Conservation (phyloP, 108 stramenopile genomes). For the Bacterosira constricta region DNA sequence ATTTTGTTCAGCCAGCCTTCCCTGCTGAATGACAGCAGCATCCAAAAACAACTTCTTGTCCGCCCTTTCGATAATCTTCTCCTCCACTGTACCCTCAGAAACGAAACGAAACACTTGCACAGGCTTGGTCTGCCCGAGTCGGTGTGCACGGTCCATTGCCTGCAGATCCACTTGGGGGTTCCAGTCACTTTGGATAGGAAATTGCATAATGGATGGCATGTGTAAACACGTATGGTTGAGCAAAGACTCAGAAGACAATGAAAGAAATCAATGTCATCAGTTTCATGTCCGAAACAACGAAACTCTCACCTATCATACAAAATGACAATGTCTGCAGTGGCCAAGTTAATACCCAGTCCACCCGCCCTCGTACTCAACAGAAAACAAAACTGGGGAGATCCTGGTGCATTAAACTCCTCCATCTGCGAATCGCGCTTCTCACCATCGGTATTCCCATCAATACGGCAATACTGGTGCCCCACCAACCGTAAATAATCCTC, state of each 20-base stretch:
- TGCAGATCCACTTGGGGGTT: conserved; percentile 93
- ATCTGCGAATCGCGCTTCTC: conserved; percentile 93
- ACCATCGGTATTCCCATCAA: conserved; percentile 96
- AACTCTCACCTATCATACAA: conserved; percentile 88
- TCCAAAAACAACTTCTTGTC: conserved; percentile 99
- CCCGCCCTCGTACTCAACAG: conserved; percentile 96
- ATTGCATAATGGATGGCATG: neutral
- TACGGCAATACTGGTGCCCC: conserved; percentile 92
- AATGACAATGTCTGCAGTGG: conserved; percentile 98
- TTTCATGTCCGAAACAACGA: too few species aligned
- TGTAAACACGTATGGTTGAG: too few species aligned
- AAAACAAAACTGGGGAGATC: conserved; percentile 92
- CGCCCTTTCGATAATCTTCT: conserved; percentile 98
- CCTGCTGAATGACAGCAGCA: conserved; percentile 99
- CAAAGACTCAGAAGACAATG: too few species aligned
- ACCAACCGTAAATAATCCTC: conserved; percentile 92
- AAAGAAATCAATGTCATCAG: too few species aligned
- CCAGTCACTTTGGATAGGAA: conserved; percentile 16
- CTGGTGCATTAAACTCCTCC: conserved; percentile 94
- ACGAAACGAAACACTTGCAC: conserved; percentile 98
- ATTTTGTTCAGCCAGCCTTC: conserved; percentile 91
- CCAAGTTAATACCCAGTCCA: conserved; percentile 98
- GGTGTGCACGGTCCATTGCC: conserved; percentile 96
- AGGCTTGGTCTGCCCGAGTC: conserved; percentile 97
- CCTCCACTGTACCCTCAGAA: conserved; percentile 97